phyloP scores from a whole-genome alignment of 306 rosid species.

The Cucurbita argyrosperma region DNA sequence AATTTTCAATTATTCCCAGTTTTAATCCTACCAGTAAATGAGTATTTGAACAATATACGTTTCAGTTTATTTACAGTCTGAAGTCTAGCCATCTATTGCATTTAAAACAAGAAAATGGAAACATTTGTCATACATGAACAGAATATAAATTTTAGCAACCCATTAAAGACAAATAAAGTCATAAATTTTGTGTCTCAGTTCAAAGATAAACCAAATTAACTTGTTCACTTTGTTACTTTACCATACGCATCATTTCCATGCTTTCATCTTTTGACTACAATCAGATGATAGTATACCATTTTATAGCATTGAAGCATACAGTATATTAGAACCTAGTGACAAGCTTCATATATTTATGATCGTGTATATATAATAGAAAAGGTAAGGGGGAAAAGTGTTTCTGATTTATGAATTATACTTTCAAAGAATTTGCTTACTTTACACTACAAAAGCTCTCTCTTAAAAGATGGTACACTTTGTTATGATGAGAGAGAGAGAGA shows the following conservation, averaged over 20 bases:
- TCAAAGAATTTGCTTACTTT: neutral
- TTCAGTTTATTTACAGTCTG: neutral
- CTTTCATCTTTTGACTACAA: neutral
- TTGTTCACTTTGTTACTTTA: neutral
- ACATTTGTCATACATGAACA: neutral
- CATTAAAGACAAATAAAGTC: neutral
- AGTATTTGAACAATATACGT: neutral
- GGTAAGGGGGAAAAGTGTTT: neutral
- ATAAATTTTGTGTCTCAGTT: neutral
- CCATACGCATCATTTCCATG: neutral
- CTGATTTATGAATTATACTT: neutral
- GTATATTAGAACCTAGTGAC: neutral
- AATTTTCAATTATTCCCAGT: neutral
- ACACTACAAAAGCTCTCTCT: neutral
- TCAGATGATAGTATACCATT: neutral
- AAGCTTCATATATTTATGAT: neutral
- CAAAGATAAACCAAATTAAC: neutral
- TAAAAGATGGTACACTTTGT: neutral
- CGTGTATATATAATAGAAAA: neutral
- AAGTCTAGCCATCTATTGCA: neutral
- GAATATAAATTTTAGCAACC: neutral
- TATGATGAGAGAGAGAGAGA: neutral
- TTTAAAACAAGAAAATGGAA: neutral
- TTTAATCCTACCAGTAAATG: neutral
- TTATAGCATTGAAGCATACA: neutral